Conservation (phyloP, 2,329 filamentous ascomycete species). For the Didymella pinodella region DNA sequence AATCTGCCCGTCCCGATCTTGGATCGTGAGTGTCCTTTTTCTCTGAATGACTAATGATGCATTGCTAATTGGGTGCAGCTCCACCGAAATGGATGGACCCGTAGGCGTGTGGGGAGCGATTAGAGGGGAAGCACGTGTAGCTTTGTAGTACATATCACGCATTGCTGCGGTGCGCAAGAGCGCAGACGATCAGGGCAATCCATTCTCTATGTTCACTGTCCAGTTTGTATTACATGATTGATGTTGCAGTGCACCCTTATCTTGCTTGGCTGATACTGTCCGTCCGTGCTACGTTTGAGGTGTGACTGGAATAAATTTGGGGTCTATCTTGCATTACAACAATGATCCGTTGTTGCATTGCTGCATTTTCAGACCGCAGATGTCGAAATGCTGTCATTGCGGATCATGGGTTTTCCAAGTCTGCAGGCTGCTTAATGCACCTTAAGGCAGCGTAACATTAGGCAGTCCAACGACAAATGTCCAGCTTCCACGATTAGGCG, state of each 20-base stretch:
- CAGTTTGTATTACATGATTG: not conserved
- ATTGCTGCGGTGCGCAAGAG: slow-evolving; percentile 15
- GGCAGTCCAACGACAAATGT: not conserved
- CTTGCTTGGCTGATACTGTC: not conserved
- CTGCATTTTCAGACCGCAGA: not conserved
- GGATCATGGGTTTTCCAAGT: not conserved
- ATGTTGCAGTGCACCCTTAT: not conserved
- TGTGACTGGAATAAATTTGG: not conserved
- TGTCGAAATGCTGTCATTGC: not conserved
- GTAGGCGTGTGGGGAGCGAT: slow-evolving; percentile 29
- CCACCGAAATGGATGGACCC: slow-evolving; percentile 48
- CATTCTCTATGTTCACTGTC: slow-evolving; percentile 16
- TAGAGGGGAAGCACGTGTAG: slow-evolving; percentile 18
- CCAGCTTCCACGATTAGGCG: not conserved
- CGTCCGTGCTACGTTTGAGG: not conserved
- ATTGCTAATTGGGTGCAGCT: slow-evolving; percentile 36
- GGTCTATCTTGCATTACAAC: not conserved
- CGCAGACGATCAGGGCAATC: slow-evolving; percentile 12
- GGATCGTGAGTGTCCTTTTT: slow-evolving; percentile 70
- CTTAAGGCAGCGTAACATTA: not conserved
- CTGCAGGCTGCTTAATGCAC: not conserved
- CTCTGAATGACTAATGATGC: slow-evolving; percentile 7
- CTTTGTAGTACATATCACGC: slow-evolving; percentile 24
- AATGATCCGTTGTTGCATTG: not conserved
- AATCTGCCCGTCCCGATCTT: slow-evolving; percentile 84